These are phyloP conservation scores for Penicillium soppii DNA, from an alignment of 495 filamentous ascomycete species.

Conservation along the genomic window DNA sequence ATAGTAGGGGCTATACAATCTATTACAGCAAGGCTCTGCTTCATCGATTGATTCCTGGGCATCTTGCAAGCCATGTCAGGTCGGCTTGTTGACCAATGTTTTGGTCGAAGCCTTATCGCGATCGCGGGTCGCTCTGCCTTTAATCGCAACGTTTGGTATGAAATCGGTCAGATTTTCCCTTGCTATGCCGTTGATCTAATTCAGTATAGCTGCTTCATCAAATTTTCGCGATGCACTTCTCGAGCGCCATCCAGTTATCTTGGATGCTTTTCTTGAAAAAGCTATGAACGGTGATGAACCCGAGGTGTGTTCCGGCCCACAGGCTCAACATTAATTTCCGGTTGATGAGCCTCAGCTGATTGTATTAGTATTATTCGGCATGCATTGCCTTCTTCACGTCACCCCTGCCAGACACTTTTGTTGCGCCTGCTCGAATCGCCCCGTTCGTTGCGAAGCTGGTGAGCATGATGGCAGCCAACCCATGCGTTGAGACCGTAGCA, in stretches of 20 bases:
- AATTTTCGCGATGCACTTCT: conserved; percentile 42
- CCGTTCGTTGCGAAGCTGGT: conserved; percentile 42
- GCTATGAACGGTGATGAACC: conserved; percentile 25
- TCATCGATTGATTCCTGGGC: conserved; percentile 37
- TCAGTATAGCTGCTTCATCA: conserved; percentile 23
- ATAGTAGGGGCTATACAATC: conserved; percentile 38
- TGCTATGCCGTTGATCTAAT: conserved; percentile 1
- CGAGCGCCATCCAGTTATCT: conserved; percentile 35
- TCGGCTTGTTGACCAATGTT: conserved; percentile 38
- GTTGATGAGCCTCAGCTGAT: conserved; percentile 1
- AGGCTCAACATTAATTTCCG: not conserved
- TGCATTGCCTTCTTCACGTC: conserved; percentile 45
- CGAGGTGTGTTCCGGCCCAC: conserved; percentile 30
- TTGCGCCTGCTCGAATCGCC: conserved; percentile 40
- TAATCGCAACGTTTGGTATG: conserved; percentile 44
- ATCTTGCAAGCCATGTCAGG: conserved; percentile 45
- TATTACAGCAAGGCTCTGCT: conserved; percentile 19
- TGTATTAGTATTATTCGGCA: conserved; percentile 32
- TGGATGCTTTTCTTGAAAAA: conserved; percentile 43
- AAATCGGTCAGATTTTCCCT: not conserved
- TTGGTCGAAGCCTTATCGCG: conserved; percentile 46
- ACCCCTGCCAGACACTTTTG: conserved; percentile 32
- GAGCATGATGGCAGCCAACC: conserved; percentile 27
- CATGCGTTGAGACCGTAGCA: conserved; percentile 41
- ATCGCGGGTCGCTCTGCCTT: conserved; percentile 37